Conservation (phyloP, 2,329 filamentous ascomycete species). For the Paramyrothecium roridum region DNA sequence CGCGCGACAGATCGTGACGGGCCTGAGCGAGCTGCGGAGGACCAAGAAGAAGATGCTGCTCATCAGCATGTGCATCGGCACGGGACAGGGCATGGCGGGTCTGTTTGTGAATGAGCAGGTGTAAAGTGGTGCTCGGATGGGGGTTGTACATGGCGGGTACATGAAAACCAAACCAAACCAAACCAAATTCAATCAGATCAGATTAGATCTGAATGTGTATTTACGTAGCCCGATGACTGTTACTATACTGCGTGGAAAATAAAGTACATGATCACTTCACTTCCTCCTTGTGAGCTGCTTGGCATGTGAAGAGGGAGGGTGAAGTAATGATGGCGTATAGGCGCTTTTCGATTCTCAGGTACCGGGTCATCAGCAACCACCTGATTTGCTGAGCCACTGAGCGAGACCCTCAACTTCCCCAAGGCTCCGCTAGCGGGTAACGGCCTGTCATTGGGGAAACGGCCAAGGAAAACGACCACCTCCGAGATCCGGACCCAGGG, state of each 20-base stretch:
- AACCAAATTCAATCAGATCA: not conserved
- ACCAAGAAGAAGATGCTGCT: slow-evolving; percentile 87
- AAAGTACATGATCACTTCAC: not conserved
- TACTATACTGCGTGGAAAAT: not conserved
- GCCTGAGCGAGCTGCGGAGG: slow-evolving; percentile 78
- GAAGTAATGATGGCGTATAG: not conserved
- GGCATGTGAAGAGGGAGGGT: not conserved
- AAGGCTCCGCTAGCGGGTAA: no score
- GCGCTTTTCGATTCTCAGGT: not conserved
- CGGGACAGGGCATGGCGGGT: slow-evolving; percentile 67
- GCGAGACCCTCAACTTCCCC: no score
- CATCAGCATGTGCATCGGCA: slow-evolving; percentile 85
- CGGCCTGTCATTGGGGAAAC: no score
- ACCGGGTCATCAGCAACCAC: not conserved
- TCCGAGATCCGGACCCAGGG: no score
- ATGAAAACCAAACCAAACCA: not conserved
- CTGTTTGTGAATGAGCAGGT: slow-evolving; percentile 59
- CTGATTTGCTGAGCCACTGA: not conserved
- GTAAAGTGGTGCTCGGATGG: slow-evolving; percentile 3
- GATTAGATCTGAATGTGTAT: not conserved
- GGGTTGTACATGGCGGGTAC: not conserved
- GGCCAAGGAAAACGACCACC: no score
- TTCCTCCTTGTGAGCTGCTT: no score
- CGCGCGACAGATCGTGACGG: slow-evolving; percentile 80
- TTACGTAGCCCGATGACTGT: not conserved